Percentiles rank a stretch among this genome's conserved stretches.
These are phyloP conservation scores for Aristolochia californica DNA, from an alignment of 164 flowering plant genomes.

Conservation along the genomic window DNA sequence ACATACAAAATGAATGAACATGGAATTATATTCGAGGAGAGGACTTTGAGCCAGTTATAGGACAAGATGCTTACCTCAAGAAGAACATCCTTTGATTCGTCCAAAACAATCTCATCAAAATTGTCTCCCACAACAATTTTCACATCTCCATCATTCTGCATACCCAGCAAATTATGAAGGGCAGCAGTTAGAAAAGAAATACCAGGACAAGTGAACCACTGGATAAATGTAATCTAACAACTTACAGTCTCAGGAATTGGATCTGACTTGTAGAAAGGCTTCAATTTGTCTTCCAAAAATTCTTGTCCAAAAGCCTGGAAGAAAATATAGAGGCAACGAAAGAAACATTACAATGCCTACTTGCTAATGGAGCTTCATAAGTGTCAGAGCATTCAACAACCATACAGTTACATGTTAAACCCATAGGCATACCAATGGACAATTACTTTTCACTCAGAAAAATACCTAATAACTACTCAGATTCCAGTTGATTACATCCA, in stretches of 20 bases:
- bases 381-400: neutral
- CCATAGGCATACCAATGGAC: too few relatives aligned
- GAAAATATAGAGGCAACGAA: neutral
- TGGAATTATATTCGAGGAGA: too few relatives aligned
- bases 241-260: slow-evolving; percentile 85
- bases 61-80: slow-evolving; percentile 55
- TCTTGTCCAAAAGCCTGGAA: slow-evolving; percentile 60
- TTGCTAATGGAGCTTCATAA: neutral
- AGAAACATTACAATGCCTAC: neutral
- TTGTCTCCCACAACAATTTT: slow-evolving; percentile 84
- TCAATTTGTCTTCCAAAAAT: slow-evolving; percentile 76
- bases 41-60: neutral
- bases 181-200: neutral
- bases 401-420: too few relatives aligned
- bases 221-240: neutral
- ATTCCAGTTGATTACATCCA: too few relatives aligned
- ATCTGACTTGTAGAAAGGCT: slow-evolving; percentile 87
- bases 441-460: too few relatives aligned
- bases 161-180: neutral
- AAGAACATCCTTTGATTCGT: slow-evolving; percentile 97
- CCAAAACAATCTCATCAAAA: slow-evolving; percentile 87
- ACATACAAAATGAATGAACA: slow-evolving; percentile 1
- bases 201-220: neutral
- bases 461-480: too few relatives aligned
- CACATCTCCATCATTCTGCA: slow-evolving; percentile 82